These are phyloP conservation scores for Nidula niveotomentosa DNA, from an alignment of 1,284 basidiomycete species.

Conservation along the genomic window DNA sequence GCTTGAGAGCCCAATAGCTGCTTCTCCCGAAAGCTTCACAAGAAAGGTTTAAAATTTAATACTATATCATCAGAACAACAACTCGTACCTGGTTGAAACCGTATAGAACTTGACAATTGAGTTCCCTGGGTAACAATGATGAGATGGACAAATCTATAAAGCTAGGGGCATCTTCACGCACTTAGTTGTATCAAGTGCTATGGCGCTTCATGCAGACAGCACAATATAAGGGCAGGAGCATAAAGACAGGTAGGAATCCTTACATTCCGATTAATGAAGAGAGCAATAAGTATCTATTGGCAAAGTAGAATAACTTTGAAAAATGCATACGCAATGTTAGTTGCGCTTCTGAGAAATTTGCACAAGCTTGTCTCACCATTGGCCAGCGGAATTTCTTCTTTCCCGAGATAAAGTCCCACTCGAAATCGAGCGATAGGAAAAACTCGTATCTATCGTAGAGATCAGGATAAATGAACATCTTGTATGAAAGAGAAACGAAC, in stretches of 20 bases:
- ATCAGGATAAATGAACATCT: neutral
- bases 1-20: constrained; percentile 69
- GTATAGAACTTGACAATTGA: constrained; percentile 68
- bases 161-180: constrained; percentile 21
- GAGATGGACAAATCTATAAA: constrained; percentile 1
- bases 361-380: constrained; percentile 34
- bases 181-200: constrained; percentile 55
- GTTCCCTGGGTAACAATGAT: constrained; percentile 29
- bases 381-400: constrained; percentile 65
- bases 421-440: constrained; percentile 63
- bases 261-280: constrained; percentile 71
- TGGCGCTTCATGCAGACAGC: constrained; percentile 23
- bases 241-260: constrained; percentile 16
- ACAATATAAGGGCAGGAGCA: constrained; percentile 18
- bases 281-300: constrained; percentile 66
- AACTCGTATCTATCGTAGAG: constrained; percentile 53
- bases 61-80: neutral
- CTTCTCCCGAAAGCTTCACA: constrained; percentile 50
- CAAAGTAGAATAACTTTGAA: constrained; percentile 67
- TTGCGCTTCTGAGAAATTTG: too few relatives aligned
- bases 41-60: neutral
- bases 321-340: neutral
- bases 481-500: constrained; percentile 32
- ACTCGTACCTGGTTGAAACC: constrained; percentile 61
- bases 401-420: constrained; percentile 62